Percentiles rank a stretch among this genome's conserved stretches.
These are phyloP conservation scores for Solanum etuberosum DNA, from an alignment of 257 asterid genomes.

Conservation along the genomic window DNA sequence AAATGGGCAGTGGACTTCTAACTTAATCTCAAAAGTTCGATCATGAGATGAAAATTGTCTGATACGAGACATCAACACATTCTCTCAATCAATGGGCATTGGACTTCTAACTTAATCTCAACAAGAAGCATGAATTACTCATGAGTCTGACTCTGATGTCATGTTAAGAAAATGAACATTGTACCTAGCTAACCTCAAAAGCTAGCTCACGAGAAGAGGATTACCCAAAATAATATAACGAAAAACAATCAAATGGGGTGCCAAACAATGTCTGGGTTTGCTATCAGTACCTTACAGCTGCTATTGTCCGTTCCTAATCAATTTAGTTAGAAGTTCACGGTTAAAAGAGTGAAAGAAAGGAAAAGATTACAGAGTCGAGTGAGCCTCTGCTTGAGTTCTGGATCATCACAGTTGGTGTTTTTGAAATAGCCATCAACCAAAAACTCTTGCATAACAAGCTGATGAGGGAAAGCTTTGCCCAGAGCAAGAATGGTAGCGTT, in stretches of 20 bases:
- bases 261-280: not conserved
- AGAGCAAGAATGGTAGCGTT: constrained; percentile 70
- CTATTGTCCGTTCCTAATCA: not conserved
- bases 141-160: not conserved
- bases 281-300: not conserved
- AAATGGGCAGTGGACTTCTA: not conserved
- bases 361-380: constrained; percentile 55
- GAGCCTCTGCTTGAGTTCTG: constrained; percentile 74
- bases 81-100: not conserved
- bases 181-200: not conserved
- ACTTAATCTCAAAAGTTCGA: not conserved
- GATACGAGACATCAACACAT: not conserved
- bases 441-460: constrained; percentile 85
- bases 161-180: not conserved
- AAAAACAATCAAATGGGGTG: not conserved
- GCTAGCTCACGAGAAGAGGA: not conserved
- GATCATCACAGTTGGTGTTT: constrained; percentile 73
- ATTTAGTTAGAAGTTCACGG: not conserved
- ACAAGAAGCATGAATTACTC: not conserved
- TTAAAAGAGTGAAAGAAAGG: not conserved
- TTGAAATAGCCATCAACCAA: constrained; percentile 83
- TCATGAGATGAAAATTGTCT: not conserved
- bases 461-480: constrained; percentile 95
- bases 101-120: no score
- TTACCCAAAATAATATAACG: not conserved